Percentiles rank a stretch among this genome's conserved stretches.
Conservation (phyloP, 495 filamentous ascomycete genomes). For the Glutinoglossum americanum region DNA sequence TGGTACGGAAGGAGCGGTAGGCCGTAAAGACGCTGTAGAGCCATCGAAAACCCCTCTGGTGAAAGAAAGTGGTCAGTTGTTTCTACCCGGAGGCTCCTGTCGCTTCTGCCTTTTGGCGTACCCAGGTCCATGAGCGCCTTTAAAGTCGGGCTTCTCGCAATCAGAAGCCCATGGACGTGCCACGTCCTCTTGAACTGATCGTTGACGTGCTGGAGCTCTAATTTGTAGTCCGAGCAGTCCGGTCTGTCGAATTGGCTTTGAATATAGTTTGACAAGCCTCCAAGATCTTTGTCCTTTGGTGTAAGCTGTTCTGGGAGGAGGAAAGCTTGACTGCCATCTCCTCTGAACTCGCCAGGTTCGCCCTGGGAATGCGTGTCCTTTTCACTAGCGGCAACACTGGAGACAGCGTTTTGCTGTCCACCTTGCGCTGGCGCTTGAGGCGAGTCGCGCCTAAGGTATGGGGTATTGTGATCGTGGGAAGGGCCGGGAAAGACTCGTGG, state of each 20-base stretch:
- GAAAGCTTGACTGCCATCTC: not conserved
- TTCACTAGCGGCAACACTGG: not conserved
- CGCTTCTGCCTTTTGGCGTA: not conserved
- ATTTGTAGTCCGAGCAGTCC: constrained; percentile 10
- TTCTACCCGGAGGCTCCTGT: not conserved
- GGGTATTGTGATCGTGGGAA: not conserved
- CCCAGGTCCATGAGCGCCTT: constrained; percentile 13
- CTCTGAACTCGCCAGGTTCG: not conserved
- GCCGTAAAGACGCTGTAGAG: constrained; percentile 1
- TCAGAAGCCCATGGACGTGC: constrained; percentile 24
- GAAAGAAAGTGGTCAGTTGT: not conserved
- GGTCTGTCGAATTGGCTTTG: constrained; percentile 6
- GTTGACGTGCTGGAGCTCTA: constrained; percentile 6
- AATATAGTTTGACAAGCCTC: not conserved
- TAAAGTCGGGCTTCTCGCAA: constrained; percentile 28
- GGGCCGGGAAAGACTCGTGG: not conserved
- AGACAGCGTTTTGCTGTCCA: not conserved
- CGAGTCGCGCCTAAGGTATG: not conserved
- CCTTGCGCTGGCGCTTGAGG: not conserved
- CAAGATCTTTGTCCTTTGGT: not conserved
- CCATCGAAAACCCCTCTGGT: not conserved
- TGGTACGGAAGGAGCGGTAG: not conserved
- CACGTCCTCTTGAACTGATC: not conserved
- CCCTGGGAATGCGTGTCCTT: not conserved
- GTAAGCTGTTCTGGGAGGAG: not conserved